Base-by-base conservation (phyloP, 805 yeast genomes). In the Candida parachauliodes region DNA sequence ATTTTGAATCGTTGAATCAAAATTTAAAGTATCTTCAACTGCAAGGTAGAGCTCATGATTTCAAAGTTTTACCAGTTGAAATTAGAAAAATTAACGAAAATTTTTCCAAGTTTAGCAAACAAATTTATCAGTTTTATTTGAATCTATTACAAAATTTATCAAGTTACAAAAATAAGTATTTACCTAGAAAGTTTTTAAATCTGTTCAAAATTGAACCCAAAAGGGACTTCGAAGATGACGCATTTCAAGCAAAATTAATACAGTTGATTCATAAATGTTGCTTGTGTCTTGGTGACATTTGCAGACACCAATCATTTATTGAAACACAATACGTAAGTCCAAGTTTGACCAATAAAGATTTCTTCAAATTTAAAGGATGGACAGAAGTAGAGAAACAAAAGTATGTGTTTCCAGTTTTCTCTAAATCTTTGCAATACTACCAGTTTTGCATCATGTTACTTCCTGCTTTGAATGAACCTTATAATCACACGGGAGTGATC, bases 391-490 rank as follows among this genome's bases (percentile, higher is more conserved):
- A 46, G 16, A 69, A 69, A 47, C 62, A 78, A 2, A 45, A 66
- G n/a, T 65, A 65, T 32, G 61, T 66, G 37, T 46, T 55, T 39
- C 59, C 59, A 6, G 39, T 26, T 21, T 66, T 54, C 37, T 39
- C 45, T 3, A 52, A 47, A 32, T 48, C 70, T 2, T 41, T 64
- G 21, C 48, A 46, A 22, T 59, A 51, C 43, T 77, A 79, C 48
- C 68, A 73, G 34, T 55, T 67, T 31, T 79, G 87, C 14, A 71
- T 77, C 22, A 50, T 75, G 19, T 57, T 83, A 14, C 55, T 81
- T 19, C 89, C 91, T 1, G 76, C 86, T 0, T 65, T 80, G 40
- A 84, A 84, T 37, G 88, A 81, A 48, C 81, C 78, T 20, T 75
- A 75, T 47, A 77, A 77, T 46, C 80, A 77, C 46, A 67, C 76